These are phyloP conservation scores for Claviceps paspali DNA, from an alignment of 2,329 filamentous ascomycete genomes.

Conservation along the genomic window DNA sequence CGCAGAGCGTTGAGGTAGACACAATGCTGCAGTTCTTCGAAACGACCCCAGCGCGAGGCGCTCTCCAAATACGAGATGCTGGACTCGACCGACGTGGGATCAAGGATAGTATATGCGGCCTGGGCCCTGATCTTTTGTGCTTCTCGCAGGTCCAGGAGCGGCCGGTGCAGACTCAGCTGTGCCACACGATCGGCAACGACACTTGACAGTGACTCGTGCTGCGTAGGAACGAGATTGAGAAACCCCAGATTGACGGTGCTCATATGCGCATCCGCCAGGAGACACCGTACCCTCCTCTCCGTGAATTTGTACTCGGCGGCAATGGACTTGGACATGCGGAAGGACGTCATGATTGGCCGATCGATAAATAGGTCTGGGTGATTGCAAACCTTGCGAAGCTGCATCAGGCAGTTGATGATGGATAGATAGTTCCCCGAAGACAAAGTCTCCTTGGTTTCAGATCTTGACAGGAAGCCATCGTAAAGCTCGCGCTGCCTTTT, in stretches of 20 bases:
- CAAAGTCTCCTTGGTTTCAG: slow-evolving; percentile 77
- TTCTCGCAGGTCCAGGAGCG: slow-evolving; percentile 56
- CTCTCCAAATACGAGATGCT: slow-evolving; percentile 62
- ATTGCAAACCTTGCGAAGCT: slow-evolving; percentile 93
- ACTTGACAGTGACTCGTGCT: slow-evolving; percentile 49
- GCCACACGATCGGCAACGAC: slow-evolving; percentile 38
- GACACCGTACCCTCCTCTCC: slow-evolving; percentile 50
- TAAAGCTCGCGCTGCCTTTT: slow-evolving; percentile 93
- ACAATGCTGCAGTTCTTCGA: slow-evolving; percentile 66
- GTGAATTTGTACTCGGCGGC: slow-evolving; percentile 58
- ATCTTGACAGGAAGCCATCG: slow-evolving; percentile 85
- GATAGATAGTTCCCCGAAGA: slow-evolving; percentile 91
- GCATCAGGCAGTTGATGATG: slow-evolving; percentile 97
- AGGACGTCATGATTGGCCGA: slow-evolving; percentile 89
- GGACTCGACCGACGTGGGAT: slow-evolving; percentile 52
- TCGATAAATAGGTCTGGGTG: slow-evolving; percentile 96
- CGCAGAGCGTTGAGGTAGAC: slow-evolving; percentile 70
- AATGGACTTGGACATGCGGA: slow-evolving; percentile 74
- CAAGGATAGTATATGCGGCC: slow-evolving; percentile 36
- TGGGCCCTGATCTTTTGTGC: slow-evolving; percentile 49
- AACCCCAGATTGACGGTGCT: slow-evolving; percentile 56
- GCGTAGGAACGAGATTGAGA: slow-evolving; percentile 62
- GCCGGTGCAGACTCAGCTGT: slow-evolving; percentile 53
- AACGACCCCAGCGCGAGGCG: slow-evolving; percentile 49
- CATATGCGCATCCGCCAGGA: slow-evolving; percentile 49